Evolutionary conservation across 176 grass and related monocot species (phyloP).

Genomic region (Ensete ventricosum): DNA sequence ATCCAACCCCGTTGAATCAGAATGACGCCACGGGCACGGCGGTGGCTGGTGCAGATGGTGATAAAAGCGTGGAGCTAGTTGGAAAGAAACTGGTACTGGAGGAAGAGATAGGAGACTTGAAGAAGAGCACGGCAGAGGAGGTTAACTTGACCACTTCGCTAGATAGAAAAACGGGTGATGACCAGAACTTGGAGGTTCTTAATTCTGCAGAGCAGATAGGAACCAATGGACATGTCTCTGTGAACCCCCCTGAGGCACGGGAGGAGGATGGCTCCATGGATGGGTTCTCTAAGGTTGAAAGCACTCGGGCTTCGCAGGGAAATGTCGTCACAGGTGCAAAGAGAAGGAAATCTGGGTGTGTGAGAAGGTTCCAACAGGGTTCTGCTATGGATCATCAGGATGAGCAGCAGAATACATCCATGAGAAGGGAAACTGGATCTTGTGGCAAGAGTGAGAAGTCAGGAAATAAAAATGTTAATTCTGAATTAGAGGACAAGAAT

Average conservation of each 20-base stretch:
- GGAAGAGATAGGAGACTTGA: conserved; percentile 21
- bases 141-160: not conserved
- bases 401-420: conserved; percentile 10
- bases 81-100: conserved; percentile 7
- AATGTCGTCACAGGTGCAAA: conserved; percentile 78
- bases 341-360: conserved; percentile 87
- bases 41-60: not conserved
- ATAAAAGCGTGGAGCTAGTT: not conserved
- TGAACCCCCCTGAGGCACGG: conserved; percentile 30
- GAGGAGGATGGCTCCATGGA: conserved; percentile 25
- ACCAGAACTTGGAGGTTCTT: conserved; percentile 26
- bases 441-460: conserved; percentile 29
- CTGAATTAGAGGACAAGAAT: conserved; percentile 43
- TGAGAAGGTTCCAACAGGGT: conserved; percentile 70
- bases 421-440: not conserved
- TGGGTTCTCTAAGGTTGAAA: conserved; percentile 35
- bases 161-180: conserved; percentile 8
- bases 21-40: not conserved
- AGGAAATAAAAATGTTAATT: conserved; percentile 35
- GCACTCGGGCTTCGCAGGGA: conserved; percentile 31
- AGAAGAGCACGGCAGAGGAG: conserved; percentile 17
- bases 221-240: conserved; percentile 21
- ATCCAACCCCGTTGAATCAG: not conserved
- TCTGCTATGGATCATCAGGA: conserved; percentile 21
- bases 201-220: conserved; percentile 11